phyloP scores from a whole-genome alignment of 2,329 filamentous ascomycete genomes.

The Ascosphaera apis region DNA sequence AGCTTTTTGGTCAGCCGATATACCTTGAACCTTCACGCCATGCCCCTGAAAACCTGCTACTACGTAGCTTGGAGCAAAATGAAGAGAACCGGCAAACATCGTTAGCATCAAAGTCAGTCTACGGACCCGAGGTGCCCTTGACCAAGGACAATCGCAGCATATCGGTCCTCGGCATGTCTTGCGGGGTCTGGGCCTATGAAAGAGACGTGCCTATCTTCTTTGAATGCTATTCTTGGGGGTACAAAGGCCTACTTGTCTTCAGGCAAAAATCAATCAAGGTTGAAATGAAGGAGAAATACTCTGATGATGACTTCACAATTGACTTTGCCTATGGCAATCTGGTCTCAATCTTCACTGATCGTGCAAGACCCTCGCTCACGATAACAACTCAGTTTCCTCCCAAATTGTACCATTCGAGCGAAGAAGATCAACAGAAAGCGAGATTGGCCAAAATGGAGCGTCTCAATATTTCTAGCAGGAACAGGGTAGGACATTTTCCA shows the following conservation, averaged over 20 bases:
- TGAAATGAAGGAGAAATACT: slow-evolving; percentile 17
- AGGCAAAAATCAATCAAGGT: slow-evolving; percentile 22
- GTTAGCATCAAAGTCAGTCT: background rate
- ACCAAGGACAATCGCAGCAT: background rate
- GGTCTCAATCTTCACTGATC: slow-evolving; percentile 7
- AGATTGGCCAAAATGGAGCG: slow-evolving; percentile 2
- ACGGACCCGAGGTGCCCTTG: slow-evolving; percentile 1
- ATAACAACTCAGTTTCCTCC: slow-evolving; percentile 17
- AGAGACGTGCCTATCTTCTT: slow-evolving; percentile 19
- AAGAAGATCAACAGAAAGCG: background rate
- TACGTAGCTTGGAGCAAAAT: slow-evolving; percentile 6
- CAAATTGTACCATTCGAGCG: slow-evolving; percentile 5
- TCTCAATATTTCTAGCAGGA: slow-evolving; percentile 3
- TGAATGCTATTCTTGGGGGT: slow-evolving; percentile 7
- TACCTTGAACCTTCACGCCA: slow-evolving; percentile 6
- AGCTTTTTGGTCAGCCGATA: slow-evolving; percentile 6
- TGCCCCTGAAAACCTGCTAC: slow-evolving; percentile 6
- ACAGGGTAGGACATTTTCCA: slow-evolving; percentile 6
- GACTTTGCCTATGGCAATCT: slow-evolving; percentile 8
- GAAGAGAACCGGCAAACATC: slow-evolving; percentile 4
- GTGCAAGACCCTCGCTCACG: slow-evolving; percentile 14
- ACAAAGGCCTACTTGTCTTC: slow-evolving; percentile 17
- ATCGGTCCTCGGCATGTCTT: slow-evolving; percentile 13
- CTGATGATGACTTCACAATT: slow-evolving; percentile 19
- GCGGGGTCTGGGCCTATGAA: slow-evolving; percentile 27